phyloP scores from a whole-genome alignment of 768 basidiomycete genomes.

The Tremella mesenterica region DNA sequence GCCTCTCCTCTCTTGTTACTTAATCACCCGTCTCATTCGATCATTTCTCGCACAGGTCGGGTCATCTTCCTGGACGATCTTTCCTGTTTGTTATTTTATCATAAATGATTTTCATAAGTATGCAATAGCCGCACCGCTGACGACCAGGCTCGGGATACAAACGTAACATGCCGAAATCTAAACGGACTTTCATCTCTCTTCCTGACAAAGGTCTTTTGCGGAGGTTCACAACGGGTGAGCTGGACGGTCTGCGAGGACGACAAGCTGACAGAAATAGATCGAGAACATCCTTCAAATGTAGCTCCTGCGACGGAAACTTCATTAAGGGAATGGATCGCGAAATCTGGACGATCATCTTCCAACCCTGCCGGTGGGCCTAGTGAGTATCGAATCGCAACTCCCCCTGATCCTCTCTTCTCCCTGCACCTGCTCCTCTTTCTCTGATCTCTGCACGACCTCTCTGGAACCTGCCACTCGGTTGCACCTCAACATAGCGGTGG shows the following conservation, averaged over 20 bases:
- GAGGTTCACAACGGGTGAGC: conserved; percentile 22
- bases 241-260: not conserved
- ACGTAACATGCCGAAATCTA: conserved; percentile 2
- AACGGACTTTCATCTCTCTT: conserved; percentile 38
- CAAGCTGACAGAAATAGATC: conserved; percentile 10
- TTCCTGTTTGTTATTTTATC: too few species aligned
- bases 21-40: too few species aligned
- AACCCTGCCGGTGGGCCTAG: conserved; percentile 16
- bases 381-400: conserved; percentile 5
- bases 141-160: conserved; percentile 21
- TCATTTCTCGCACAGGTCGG: too few species aligned
- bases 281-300: conserved; percentile 27
- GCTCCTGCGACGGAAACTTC: conserved; percentile 33
- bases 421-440: not conserved
- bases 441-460: too few species aligned
- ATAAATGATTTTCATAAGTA: not conserved
- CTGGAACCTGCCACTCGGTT: too few species aligned
- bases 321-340: conserved; percentile 31
- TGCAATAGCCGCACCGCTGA: not conserved
- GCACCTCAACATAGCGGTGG: too few species aligned
- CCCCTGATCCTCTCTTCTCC: not conserved
- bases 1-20: too few species aligned
- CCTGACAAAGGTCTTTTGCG: conserved; percentile 38
- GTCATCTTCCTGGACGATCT: too few species aligned
- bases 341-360: conserved; percentile 13